Base-by-base conservation (phyloP, 345 rosid species). In the Eucalyptus albens region DNA sequence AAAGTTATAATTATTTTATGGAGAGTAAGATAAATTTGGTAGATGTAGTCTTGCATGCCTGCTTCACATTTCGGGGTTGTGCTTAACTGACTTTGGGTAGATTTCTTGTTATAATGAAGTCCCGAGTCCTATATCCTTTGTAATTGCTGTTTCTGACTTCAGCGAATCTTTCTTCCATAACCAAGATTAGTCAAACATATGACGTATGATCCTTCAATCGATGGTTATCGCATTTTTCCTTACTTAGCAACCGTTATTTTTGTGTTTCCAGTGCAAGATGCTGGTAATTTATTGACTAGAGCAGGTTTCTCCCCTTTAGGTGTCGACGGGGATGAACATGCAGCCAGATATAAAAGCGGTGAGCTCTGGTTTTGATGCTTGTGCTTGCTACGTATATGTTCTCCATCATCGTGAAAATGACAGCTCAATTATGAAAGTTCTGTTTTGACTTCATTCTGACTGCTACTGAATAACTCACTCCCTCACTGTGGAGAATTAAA, bases 301-400 rank as follows among this genome's bases (percentile, higher is more conserved):
- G 99, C 98, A 42, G 99, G 99, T 59, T 97, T 96, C 91, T 89
- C 97, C 87, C 98, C 97, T 92, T 98, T 98, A 83, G 97, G 97
- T 51, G 98, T 98, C 50, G 99, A 98, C 87, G 97, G 95, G 67
- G 98, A 97, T 72, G 97, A 97, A 92, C 95, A 97, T 42, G 94
- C 94, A 17, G 98, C 97, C 65, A 97, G 92, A 94, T 98, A 98
- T 92, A 93, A 92, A 89, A 97, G 94, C 87, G 94, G 99, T 97
- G 93, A 96, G 93, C 90, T 62, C 42, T 91, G 81, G 65, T 33
- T 47, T 59, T 55, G 22, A 56, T 22, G 44, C 55, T 31, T 90
- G 83, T 87, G 44, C 14, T 45, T 26, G 62, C 77, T 19, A 40
- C 1, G 40, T 40, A 33, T 19, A 72, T 2, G 44, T 33, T 72